A percentile compares a stretch with the other conserved stretches of the same genome.
phyloP scores from a whole-genome alignment of 164 flowering plant species.

The Litsea cubeba region DNA sequence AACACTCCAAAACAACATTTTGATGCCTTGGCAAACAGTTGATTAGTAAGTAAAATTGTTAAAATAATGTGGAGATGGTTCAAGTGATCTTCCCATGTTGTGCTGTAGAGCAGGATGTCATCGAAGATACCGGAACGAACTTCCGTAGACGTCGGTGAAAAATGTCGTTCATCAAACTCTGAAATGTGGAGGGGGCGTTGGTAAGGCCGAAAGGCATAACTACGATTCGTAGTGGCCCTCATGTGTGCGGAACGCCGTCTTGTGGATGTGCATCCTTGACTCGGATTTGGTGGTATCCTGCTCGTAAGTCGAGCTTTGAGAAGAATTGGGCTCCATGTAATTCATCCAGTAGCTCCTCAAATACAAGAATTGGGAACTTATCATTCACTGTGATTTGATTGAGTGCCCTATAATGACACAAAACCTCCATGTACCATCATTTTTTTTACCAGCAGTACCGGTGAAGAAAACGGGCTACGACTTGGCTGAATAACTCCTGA shows the following conservation, averaged over 20 bases:
- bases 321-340: no score
- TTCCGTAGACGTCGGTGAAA: background rate
- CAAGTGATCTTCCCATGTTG: background rate
- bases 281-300: slow-evolving; percentile 5
- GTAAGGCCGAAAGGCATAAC: slow-evolving; percentile 8
- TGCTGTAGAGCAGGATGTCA: slow-evolving; percentile 3
- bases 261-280: background rate
- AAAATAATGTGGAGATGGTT: background rate
- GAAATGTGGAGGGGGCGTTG: slow-evolving; percentile 1
- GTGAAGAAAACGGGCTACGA: slow-evolving; percentile 1
- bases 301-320: background rate
- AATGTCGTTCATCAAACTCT: background rate
- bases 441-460: background rate
- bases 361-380: no score
- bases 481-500: background rate
- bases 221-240: background rate
- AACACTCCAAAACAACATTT: background rate
- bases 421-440: no score
- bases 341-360: no score
- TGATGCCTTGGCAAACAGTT: background rate
- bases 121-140: slow-evolving; percentile 3
- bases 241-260: slow-evolving; percentile 1
- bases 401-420: no score
- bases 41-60: background rate
- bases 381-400: no score